Evolutionary conservation across 1,284 basidiomycete genomes (phyloP), one percentile per base, ranked within the genome.

Genomic region (Ganoderma resinaceum): DNA sequence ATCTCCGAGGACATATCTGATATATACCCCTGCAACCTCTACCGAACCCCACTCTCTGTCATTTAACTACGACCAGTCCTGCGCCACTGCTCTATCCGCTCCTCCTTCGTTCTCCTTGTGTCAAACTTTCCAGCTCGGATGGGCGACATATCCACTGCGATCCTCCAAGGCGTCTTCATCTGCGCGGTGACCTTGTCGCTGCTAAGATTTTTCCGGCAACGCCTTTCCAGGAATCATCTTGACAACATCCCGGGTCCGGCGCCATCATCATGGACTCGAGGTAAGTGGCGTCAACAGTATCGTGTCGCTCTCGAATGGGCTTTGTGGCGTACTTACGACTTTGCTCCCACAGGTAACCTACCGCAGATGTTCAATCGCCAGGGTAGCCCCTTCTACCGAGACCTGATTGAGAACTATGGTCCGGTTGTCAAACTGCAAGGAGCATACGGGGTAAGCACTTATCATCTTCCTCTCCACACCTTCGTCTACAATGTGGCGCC

Each of bases 201-300:
- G 18, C 73, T 68, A 64, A 57, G 64, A 29, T 68, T 60, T 62
- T 68, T 75, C 46, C 63, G 71, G 33, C 63, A 66, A 14, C 23
- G 33, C 29, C 63, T 73, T 46, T 69, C 72, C 61, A 71, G 66
- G 52, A 59, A 58, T 33, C 62, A 65, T 16, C 67, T 75, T 7
- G 72, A 75, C 67, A 72, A 75, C 65, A 69, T 75, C 49, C 74
- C 72, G 5, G 74, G 74, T 8, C 74, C 74, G 20, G 60, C 74
- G 20, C 66, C 71, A 2, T 53, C 64, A 18, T 73, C 74, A 35
- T 73, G 73, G 66, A 42, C 72, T 29, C 65, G 65, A 23, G 74
- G 74, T 73, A 14, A 37, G 74, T 61, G 29, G n/a, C 26, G 20
- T 29, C 43, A 4, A 33, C 42, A 42, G 23, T 16, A 55, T 26